These are phyloP conservation scores for Ocimum tenuiflorum DNA, from an alignment of 257 asterid genomes.

Conservation along the genomic window DNA sequence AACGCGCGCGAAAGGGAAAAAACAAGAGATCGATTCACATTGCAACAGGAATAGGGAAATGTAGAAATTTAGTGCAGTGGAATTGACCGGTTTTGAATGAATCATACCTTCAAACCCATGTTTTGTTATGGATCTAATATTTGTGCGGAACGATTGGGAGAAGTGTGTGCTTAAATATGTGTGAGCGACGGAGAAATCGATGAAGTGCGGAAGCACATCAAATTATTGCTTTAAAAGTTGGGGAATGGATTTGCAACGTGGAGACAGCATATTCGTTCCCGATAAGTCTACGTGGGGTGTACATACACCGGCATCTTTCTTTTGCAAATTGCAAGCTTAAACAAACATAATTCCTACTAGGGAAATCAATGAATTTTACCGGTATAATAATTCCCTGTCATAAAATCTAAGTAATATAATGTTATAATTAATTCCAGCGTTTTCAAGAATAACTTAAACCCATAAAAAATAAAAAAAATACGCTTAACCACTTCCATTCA, in stretches of 20 bases:
- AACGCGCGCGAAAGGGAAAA: neutral
- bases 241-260: conserved; percentile 1
- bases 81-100: neutral
- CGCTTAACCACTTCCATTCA: too few species aligned
- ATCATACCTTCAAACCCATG: conserved; percentile 43
- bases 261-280: conserved; percentile 10
- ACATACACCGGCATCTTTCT: neutral
- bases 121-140: conserved; percentile 2
- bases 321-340: too few species aligned
- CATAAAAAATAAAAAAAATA: too few species aligned
- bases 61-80: neutral
- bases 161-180: conserved; percentile 12
- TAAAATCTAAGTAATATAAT: too few species aligned
- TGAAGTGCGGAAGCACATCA: neutral
- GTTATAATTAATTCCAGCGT: too few species aligned
- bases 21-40: neutral
- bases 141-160: neutral
- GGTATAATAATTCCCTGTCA: too few species aligned
- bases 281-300: conserved; percentile 6
- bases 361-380: too few species aligned
- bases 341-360: too few species aligned
- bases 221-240: neutral
- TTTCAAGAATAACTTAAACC: too few species aligned
- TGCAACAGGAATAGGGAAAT: neutral
- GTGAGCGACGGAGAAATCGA: conserved; percentile 28